These are phyloP conservation scores for Daldinia bambusicola DNA, from an alignment of 495 filamentous ascomycete genomes.

Conservation along the genomic window DNA sequence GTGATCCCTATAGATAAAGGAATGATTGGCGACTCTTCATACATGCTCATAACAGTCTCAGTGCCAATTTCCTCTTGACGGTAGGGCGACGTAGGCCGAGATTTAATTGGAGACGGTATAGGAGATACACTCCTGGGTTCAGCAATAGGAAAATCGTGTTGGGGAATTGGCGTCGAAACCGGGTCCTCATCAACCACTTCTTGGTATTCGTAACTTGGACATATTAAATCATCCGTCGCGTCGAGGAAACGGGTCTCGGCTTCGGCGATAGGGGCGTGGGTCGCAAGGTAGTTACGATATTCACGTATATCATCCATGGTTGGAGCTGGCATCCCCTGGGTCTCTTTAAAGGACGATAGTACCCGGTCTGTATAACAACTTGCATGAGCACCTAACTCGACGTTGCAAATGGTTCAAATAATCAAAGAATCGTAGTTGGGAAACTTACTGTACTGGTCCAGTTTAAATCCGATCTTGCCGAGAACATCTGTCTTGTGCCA, in stretches of 20 bases:
- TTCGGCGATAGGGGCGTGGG: conserved; percentile 68
- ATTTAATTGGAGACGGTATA: conserved; percentile 35
- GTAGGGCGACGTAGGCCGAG: conserved; percentile 38
- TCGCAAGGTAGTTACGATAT: conserved; percentile 74
- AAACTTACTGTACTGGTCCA: conserved; percentile 83
- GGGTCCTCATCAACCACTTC: conserved; percentile 38
- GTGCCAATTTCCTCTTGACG: conserved; percentile 32
- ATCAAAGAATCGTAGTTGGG: conserved; percentile 5
- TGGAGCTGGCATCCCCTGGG: conserved; percentile 65
- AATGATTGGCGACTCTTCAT: conserved; percentile 38
- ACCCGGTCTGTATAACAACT: conserved; percentile 67
- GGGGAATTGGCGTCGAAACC: conserved; percentile 37
- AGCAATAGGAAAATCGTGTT: conserved; percentile 28
- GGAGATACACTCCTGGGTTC: conserved; percentile 31
- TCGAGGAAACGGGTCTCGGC: conserved; percentile 77
- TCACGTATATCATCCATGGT: conserved; percentile 65
- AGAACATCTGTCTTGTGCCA: conserved; percentile 77
- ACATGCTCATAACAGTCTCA: conserved; percentile 27
- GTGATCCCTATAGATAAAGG: conserved; percentile 63
- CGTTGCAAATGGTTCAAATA: conserved; percentile 14
- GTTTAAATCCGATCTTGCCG: conserved; percentile 75
- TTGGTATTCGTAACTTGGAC: conserved; percentile 51
- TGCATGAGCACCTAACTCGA: conserved; percentile 9
- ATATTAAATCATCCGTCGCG: conserved; percentile 71
- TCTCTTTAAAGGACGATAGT: conserved; percentile 72